Conservation (phyloP, 768 basidiomycete genomes). For the Solioccasus polychromus region DNA sequence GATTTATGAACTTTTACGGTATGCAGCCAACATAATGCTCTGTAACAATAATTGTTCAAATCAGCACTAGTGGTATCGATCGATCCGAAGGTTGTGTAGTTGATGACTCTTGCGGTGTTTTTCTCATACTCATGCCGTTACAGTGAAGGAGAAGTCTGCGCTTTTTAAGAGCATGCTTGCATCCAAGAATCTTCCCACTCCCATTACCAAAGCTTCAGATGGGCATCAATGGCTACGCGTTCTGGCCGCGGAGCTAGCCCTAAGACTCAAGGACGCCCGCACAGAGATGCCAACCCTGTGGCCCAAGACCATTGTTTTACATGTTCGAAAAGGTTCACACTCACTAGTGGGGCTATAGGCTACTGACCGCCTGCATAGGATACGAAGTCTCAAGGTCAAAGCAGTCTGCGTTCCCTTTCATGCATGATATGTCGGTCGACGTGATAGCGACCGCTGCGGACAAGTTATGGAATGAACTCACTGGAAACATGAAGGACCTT, state of each 20-base stretch:
- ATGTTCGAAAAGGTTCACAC: slow-evolving; percentile 62
- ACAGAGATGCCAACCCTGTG: slow-evolving; percentile 70
- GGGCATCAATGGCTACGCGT: slow-evolving; percentile 91
- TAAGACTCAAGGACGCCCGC: slow-evolving; percentile 81
- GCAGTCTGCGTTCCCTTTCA: slow-evolving; percentile 86
- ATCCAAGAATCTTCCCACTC: slow-evolving; percentile 87
- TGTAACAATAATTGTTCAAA: neutral
- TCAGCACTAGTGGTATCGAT: slow-evolving; percentile 71
- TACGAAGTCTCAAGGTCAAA: slow-evolving; percentile 70
- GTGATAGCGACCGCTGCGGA: slow-evolving; percentile 72
- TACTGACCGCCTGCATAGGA: slow-evolving; percentile 40
- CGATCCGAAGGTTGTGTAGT: slow-evolving; percentile 68
- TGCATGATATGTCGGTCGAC: slow-evolving; percentile 69
- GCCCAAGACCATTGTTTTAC: slow-evolving; percentile 90
- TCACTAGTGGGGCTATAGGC: neutral
- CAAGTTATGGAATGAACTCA: slow-evolving; percentile 83
- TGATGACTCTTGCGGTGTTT: neutral
- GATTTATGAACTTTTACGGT: slow-evolving; percentile 92
- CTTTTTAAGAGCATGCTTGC: slow-evolving; percentile 92
- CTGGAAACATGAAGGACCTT: slow-evolving; percentile 53
- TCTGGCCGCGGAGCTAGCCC: slow-evolving; percentile 84
- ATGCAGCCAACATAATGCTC: slow-evolving; percentile 15
- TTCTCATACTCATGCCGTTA: slow-evolving; percentile 1
- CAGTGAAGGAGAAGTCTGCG: slow-evolving; percentile 82
- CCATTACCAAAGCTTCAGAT: slow-evolving; percentile 69